A percentile compares a stretch with the other conserved stretches of the same genome.
Evolutionary conservation across 352 stramenopile genomes (phyloP).

Genomic region (Thalassiosira mediterranea): DNA sequence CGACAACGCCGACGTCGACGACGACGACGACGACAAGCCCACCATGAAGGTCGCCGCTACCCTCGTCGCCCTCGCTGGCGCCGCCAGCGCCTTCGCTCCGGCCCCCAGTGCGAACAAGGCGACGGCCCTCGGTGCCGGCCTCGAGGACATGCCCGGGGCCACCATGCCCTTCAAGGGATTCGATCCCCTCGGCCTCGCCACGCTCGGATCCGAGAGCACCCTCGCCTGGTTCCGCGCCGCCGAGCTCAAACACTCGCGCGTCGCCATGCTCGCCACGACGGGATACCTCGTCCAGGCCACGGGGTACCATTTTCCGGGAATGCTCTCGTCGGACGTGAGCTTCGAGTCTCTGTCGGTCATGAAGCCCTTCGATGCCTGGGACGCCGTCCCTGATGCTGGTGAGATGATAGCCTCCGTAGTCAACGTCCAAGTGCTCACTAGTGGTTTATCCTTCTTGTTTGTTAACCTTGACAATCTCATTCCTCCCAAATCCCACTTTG

Average conservation of each 20-base stretch:
- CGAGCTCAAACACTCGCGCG: slow-evolving; percentile 65
- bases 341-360: slow-evolving; percentile 79
- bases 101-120: slow-evolving; percentile 36
- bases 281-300: slow-evolving; percentile 73
- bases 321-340: slow-evolving; percentile 69
- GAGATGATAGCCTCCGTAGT: too few species aligned
- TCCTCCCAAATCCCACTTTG: too few species aligned
- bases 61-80: slow-evolving; percentile 65
- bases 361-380: slow-evolving; percentile 77
- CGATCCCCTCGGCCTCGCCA: slow-evolving; percentile 51
- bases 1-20: too few species aligned
- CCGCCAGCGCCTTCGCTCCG: slow-evolving; percentile 67
- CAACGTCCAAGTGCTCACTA: too few species aligned
- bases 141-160: slow-evolving; percentile 48
- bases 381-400: slow-evolving; percentile 66
- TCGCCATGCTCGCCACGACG: slow-evolving; percentile 63
- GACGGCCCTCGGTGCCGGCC: slow-evolving; percentile 31
- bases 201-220: slow-evolving; percentile 49
- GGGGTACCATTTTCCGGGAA: slow-evolving; percentile 78
- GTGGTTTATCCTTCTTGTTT: too few species aligned
- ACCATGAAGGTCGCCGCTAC: slow-evolving; percentile 72
- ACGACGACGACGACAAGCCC: too few species aligned
- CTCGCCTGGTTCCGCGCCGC: slow-evolving; percentile 64
- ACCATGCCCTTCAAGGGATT: slow-evolving; percentile 54
- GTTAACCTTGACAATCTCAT: too few species aligned